phyloP scores from a whole-genome alignment of 1,284 basidiomycete genomes.

The Marasmius tenuissimus region DNA sequence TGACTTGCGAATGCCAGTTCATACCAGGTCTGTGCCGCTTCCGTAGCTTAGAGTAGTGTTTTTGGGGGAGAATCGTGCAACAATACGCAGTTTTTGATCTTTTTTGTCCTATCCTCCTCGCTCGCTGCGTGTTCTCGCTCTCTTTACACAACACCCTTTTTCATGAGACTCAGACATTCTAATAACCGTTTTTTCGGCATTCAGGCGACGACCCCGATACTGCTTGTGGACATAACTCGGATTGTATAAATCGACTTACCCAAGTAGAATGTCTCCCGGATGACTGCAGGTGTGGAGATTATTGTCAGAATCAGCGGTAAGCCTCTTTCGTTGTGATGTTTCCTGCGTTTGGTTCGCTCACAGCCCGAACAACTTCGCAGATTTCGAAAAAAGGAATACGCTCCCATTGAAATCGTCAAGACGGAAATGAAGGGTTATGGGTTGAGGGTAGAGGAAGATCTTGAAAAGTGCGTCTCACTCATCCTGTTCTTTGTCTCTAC shows the following conservation, averaged over 20 bases:
- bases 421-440: constrained; percentile 98
- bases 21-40: constrained; percentile 68
- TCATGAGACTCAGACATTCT: not conserved
- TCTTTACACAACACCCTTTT: not conserved
- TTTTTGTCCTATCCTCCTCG: constrained; percentile 12
- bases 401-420: constrained; percentile 85
- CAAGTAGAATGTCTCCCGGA: constrained; percentile 92
- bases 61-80: not conserved
- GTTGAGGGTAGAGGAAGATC: constrained; percentile 71
- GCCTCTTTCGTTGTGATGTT: constrained; percentile 22
- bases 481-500: not conserved
- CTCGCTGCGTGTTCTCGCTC: constrained; percentile 18
- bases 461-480: constrained; percentile 66
- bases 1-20: constrained; percentile 90
- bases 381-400: constrained; percentile 87
- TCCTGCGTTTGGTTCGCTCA: not conserved
- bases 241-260: constrained; percentile 97
- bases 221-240: constrained; percentile 87
- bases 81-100: not conserved
- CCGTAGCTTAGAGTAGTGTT: constrained; percentile 18
- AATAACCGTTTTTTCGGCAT: constrained; percentile 18
- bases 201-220: constrained; percentile 59
- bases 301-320: constrained; percentile 94
- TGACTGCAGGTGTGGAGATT: constrained; percentile 82
- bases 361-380: constrained; percentile 37